Evolutionary conservation across 2,329 filamentous ascomycete species (phyloP), one percentile per base, ranked within the genome.

Genomic region (Pezicula neosporulosa): DNA sequence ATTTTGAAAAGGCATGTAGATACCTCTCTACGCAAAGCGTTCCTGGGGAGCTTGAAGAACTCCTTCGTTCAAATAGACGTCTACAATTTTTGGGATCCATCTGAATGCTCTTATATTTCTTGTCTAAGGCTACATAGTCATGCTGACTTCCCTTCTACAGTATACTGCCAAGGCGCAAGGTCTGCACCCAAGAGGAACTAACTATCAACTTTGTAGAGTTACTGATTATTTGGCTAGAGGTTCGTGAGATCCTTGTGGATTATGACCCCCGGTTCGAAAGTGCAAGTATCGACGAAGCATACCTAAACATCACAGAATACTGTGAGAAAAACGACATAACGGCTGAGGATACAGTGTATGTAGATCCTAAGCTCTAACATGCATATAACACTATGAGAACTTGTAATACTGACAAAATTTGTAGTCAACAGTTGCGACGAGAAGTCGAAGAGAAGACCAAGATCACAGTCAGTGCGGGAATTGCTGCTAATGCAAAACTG

Each of bases 221-320:
- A 33, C 30, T 33, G 9, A 33, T 4, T 33, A 7, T 13, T 3
- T 33, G 30, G 10, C 12, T 33, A 33, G 92, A 97, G 66, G 85
- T 97, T 6, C 83, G 93, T 10, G 81, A 86, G 39, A 82, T 99
- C 1, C 74, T 99, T 15, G 86, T 83, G 10, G 78, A 86, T n/a
- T 99, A 97, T 64, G 94, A 99, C 63, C 82, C 90, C 0, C 79
- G 89, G 1, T 99, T 96, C 60, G 90, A 97, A 68, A 95, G 89
- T 61, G 90, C 93, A 0, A 96, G 91, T 65, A 92, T 96, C 57
- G 94, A 99, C 61, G 94, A 99, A 68, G 94, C 94, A 1, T 99
- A 97, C 65, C 76, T 99, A 27, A 97, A 99, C 62, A 89, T 99
- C 52, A 97, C 94, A 0, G 76, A 85, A 47, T 97, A 96, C 66